A percentile compares a stretch with the other conserved stretches of the same genome.
phyloP scores from a whole-genome alignment of 2,329 filamentous ascomycete species.

The Phialophora macrospora region DNA sequence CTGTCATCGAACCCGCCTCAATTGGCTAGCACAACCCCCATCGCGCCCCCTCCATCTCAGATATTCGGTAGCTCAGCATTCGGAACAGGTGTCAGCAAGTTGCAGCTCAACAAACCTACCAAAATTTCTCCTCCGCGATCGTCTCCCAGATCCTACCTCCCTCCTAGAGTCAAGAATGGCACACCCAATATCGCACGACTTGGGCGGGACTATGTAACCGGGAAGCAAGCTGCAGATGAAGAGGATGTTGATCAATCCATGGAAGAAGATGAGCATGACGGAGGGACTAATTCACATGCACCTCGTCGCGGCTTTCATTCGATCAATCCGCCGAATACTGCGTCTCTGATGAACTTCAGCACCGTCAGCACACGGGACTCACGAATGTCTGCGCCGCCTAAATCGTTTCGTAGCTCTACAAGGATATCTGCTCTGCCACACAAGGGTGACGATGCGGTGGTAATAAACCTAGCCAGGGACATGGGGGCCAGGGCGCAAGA shows the following conservation, averaged over 20 bases:
- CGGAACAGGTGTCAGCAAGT: constrained; percentile 46
- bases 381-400: constrained; percentile 36
- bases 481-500: constrained; percentile 63
- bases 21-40: constrained; percentile 51
- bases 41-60: constrained; percentile 58
- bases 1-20: constrained; percentile 32
- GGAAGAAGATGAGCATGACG: background rate
- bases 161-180: constrained; percentile 43
- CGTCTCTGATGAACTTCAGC: constrained; percentile 47
- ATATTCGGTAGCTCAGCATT: constrained; percentile 59
- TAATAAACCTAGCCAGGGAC: constrained; percentile 73
- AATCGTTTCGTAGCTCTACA: constrained; percentile 26
- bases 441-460: constrained; percentile 63
- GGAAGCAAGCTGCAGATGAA: constrained; percentile 49
- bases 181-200: constrained; percentile 30
- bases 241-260: background rate
- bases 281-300: constrained; percentile 18
- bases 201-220: constrained; percentile 46
- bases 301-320: constrained; percentile 21
- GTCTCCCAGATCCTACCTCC: constrained; percentile 39
- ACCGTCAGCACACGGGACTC: constrained; percentile 50
- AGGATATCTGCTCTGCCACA: constrained; percentile 41
- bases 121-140: constrained; percentile 47
- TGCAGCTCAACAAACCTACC: constrained; percentile 47
- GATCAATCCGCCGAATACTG: constrained; percentile 22